Evolutionary conservation across 192 early-diverging fungal genomes (phyloP), one percentile per base, ranked within the genome.

Genomic region (Entomortierella lignicola): DNA sequence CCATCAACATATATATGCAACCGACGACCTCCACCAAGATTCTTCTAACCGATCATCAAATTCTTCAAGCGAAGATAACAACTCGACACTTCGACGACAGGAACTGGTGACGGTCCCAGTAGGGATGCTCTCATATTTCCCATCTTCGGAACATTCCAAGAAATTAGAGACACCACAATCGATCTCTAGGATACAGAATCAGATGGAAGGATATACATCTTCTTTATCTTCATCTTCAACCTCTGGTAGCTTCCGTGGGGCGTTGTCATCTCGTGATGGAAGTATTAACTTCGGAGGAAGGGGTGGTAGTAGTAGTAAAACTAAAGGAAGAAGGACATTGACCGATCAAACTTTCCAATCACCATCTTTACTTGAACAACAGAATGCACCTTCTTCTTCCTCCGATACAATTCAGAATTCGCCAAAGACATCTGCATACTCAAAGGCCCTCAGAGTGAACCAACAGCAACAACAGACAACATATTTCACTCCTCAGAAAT

Each of bases 101-200:
- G 75, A 70, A 27, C 42, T 79, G 20, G 43, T 79, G 17, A 79
- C 75, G 17, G 61, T 79, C 18, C 75, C 75, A 1, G 67, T 61
- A 32, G 75, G 67, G 1, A 39, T 79, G 42, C 57, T 79, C 0
- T 79, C 75, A 2, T 79, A 60, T 41, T 79, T 79, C 52, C 75
- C 75, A 10, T 79, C 75, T 0, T 62, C 67, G 0, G 66, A 79
- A 37, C 67, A 79, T 37, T 70, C 67, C 30, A 69, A 70, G 43
- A 58, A 34, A 21, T 43, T 79, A 30, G 75, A 79, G 51, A 79
- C 75, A 21, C 75, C 75, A 4, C 62, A 70, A 41, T 79, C 75
- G 11, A 79, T 79, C 39, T 63, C 74, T 20, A 63, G 58, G 25
- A 25, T 70, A 4, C 75, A 64, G 57, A 31, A 50, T 32, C 75